Evolutionary conservation across 1,284 basidiomycete genomes (phyloP), one percentile per base, ranked within the genome.

Genomic region (Tylopilus sp.): DNA sequence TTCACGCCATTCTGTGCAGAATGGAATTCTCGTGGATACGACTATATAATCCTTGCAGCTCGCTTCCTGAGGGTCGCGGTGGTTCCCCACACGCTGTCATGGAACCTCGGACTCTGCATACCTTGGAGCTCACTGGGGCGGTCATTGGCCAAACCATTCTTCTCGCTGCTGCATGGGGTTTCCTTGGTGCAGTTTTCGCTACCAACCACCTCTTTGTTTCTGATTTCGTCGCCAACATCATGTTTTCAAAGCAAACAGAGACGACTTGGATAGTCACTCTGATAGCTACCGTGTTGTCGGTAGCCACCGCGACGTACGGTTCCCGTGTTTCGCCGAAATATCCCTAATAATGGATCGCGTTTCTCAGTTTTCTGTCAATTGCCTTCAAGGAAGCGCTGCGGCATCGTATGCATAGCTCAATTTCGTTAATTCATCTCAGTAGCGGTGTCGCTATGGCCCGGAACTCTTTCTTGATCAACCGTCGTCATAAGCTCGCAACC

Each of bases 381-480:
- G 36, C 60, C 3, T 22, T 61, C 32, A 59, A 49, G 24, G 48
- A 56, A 20, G 59, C 60, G 22, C 36, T 62, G 37, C 50, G 41
- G 8, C 60, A 61, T 31, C 41, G 60, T 5, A 60, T 60, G 57
- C 53, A 46, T 7, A n/a, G n/a, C 4, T 24, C 60, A 8, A 56
- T 61, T 6, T 56, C 52, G 14, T 33, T 61, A 28, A 43, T 62
- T 3, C 5, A 54, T 8, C 37, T 59, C 13, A 52, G 36, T 22
- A 9, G 57, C 2, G 52, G 47, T 5, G 48, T 60, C 8, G 57
- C 57, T 17, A n/a, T 61, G 39, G 31, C 57, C 3, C 48, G 45
- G 39, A n/a, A 19, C 4, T 43, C 60, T 7, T 39, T 26, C 8
- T 3, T 60, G 5, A 11, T 60, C 43, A 56, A 46, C 17, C 10